A percentile compares a stretch with the other conserved stretches of the same genome.
These are phyloP conservation scores for Ulota crispa DNA, from an alignment of 225 moss, liverwort and hornwort species.

Conservation along the genomic window DNA sequence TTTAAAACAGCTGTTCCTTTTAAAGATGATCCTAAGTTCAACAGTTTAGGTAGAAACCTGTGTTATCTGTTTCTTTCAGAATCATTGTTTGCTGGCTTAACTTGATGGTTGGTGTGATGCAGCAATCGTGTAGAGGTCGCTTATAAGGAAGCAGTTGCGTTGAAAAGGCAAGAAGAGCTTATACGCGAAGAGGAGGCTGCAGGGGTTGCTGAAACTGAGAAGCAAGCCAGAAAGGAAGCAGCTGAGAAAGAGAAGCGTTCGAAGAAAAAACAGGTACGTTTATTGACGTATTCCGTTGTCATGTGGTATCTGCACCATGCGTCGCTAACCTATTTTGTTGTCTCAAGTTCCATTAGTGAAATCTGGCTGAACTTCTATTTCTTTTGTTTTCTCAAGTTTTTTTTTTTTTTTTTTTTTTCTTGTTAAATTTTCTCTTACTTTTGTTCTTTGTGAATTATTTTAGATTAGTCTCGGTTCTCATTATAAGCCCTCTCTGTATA, in stretches of 20 bases:
- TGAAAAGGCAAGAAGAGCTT: constrained; percentile 98
- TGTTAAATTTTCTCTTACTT: background rate
- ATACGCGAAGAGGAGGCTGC: constrained; percentile 99
- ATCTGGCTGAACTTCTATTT: background rate
- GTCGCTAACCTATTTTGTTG: background rate
- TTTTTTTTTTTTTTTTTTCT: no score
- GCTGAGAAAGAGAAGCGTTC: constrained; percentile 99
- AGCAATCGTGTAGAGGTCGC: constrained; percentile 98
- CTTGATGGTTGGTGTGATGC: constrained; percentile 38
- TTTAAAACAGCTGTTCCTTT: background rate
- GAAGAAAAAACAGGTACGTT: constrained; percentile 91
- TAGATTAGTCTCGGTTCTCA: background rate
- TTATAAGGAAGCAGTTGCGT: constrained; percentile 96
- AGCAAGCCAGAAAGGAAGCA: constrained; percentile 94
- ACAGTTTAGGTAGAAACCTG: background rate
- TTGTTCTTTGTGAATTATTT: background rate
- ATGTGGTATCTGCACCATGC: background rate
- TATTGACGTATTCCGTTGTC: background rate
- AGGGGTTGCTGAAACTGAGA: constrained; percentile 91
- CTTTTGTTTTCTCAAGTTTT: background rate
- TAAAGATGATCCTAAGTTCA: background rate
- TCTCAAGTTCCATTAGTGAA: background rate
- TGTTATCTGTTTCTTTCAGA: background rate
- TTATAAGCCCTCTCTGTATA: background rate
- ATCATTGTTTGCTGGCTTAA: background rate